phyloP scores from a whole-genome alignment of 306 rosid genomes.

The Glycine tomentella region DNA sequence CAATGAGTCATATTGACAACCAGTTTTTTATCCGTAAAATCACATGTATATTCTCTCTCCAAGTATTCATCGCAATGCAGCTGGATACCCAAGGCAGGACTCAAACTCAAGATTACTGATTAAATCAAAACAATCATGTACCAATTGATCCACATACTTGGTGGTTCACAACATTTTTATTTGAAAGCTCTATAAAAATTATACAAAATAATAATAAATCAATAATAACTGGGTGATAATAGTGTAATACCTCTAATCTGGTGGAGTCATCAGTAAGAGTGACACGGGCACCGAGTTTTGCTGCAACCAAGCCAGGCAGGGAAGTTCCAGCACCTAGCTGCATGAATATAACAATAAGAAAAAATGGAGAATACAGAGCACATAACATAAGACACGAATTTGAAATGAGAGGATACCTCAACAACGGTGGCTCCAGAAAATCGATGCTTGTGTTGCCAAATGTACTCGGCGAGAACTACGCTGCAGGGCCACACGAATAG shows the following conservation, averaged over 20 bases:
- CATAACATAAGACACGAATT: not conserved
- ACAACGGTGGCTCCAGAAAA: slow-evolving; percentile 68
- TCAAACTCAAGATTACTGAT: no score
- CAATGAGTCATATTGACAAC: no score
- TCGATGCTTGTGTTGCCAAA: slow-evolving; percentile 79
- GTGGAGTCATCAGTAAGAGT: slow-evolving; percentile 72
- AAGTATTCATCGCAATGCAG: no score
- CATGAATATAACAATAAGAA: not conserved
- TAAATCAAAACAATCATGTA: no score
- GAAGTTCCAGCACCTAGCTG: slow-evolving; percentile 93
- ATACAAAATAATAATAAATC: no score
- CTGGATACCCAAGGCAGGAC: no score
- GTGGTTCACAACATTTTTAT: no score
- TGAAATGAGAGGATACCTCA: slow-evolving; percentile 57
- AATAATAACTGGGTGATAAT: no score
- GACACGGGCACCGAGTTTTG: slow-evolving; percentile 73
- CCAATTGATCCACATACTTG: no score
- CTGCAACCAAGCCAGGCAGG: slow-evolving; percentile 86
- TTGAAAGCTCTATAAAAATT: no score
- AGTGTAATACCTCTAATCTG: slow-evolving; percentile 60
- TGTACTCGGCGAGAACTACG: slow-evolving; percentile 77
- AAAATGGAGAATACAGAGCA: not conserved
- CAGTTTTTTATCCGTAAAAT: no score
- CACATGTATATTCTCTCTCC: no score
- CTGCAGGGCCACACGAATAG: slow-evolving; percentile 93